Base-by-base conservation (phyloP, 2,329 filamentous ascomycete genomes). In the Beauveria varroae region DNA sequence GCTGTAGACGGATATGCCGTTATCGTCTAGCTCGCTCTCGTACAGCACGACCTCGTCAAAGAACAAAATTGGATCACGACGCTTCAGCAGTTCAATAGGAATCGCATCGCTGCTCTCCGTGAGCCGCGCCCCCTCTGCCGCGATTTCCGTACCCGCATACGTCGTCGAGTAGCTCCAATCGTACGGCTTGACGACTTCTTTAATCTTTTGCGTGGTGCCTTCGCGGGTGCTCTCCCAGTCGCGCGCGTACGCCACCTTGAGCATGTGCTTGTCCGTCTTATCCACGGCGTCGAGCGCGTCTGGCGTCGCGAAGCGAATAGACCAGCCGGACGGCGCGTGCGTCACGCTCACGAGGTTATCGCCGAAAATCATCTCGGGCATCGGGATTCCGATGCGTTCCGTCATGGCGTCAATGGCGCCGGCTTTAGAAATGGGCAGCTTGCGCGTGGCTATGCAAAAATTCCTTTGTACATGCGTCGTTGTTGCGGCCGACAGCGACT, bases 301-400 rank as follows among this genome's bases (percentile, higher is more conserved):
- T 68, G 86, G 89, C 24, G 95, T 89, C 72, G 88, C 88, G 79
- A 98, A 99, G 58, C 82, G 77, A 64, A 98, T 79, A 50, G 79
- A 79, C 91, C 92, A 99, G 50, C 86, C 85, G n/a, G 83, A 86
- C 22, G 83, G 81, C n/a, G 77, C 64, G 76, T 98, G 91, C 58
- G 86, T 80, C 63, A 99, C 81, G 7, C 84, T 78, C 46, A 96
- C 87, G 62, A 89, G 79, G 74, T 99, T 99, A 79, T 99, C 93
- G 64, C 95, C 95, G 72, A 99, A 99, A 66, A 99, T 99, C 95
- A 99, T 99, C 78, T 99, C 95, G 9, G 95, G 95, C 46, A 93
- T 86, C 20, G 93, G 86, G 71, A 99, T 97, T 34, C 87, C 87
- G 59, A 99, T 82, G 64, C 84, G 85, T 62, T 81, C 80, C 46